Evolutionary conservation across 208 protist genomes (phyloP), one percentile per base, ranked within the genome.

Genomic region (Leishmania guyanensis): DNA sequence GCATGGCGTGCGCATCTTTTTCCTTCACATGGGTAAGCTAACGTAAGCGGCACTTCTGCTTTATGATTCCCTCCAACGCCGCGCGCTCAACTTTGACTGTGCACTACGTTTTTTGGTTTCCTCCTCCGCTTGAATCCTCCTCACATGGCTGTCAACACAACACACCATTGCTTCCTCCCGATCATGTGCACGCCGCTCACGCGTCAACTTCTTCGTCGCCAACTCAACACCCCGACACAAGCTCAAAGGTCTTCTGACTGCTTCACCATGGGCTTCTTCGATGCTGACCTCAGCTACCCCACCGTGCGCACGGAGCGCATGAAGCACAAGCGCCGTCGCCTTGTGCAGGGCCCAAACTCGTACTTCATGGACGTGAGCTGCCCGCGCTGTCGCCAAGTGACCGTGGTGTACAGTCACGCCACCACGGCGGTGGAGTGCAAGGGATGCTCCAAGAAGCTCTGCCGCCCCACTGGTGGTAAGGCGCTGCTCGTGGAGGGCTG

Each of bases 281-380:
- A 99, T 86, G 86, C 93, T 50, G 99, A 99, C 91, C 96, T 99
- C 81, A 97, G 99, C 58, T 96, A 99, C 95, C 99, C 99, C 77
- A 95, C 92, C 82, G 89, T 93, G 78, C 94, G 96, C 85, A 79
- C 89, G 33, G 99, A 99, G 95, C 91, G 90, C 84, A 90, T 94
- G 83, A 98, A 98, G 89, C 99, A 99, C 98, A 99, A 99, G 97
- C 96, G 99, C 86, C 99, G 99, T 95, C 95, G 99, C 84, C 93
- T 99, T 26, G 98, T 99, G 66, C 99, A 99, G 94, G 94, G 94
- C 83, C 99, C 99, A 78, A 99, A 99, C 96, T 99, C 97, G n/a
- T 99, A 97, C 94, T 99, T 99, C 93, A 98, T 99, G 96, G 99
- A 99, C 77, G 99, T 99, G 53, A 99, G 99, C 92, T 99, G 99